phyloP scores from a whole-genome alignment of 2,329 filamentous ascomycete genomes.

The Colletotrichum brevisporum region DNA sequence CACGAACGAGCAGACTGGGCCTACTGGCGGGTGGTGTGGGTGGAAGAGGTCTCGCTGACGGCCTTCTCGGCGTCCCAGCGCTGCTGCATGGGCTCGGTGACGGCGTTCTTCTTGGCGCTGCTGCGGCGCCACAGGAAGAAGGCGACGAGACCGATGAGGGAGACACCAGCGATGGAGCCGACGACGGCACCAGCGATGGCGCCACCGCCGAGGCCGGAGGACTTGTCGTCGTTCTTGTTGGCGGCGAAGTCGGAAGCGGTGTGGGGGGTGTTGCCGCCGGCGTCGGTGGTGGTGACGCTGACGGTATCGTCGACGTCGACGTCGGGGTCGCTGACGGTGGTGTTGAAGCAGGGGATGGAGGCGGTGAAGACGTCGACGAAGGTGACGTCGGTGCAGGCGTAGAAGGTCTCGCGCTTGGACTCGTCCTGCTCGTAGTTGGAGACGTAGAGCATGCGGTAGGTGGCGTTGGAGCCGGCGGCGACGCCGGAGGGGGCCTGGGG shows the following conservation, averaged over 20 bases:
- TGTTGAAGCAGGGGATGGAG: slow-evolving; percentile 60
- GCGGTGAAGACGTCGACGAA: slow-evolving; percentile 55
- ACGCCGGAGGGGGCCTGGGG: slow-evolving; percentile 51
- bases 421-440: slow-evolving; percentile 56
- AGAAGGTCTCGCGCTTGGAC: slow-evolving; percentile 61
- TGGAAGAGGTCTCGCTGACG: slow-evolving; percentile 37
- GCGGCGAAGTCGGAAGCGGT: slow-evolving; percentile 45
- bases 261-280: slow-evolving; percentile 36
- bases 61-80: slow-evolving; percentile 43
- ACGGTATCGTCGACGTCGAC: slow-evolving; percentile 42
- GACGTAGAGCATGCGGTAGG: slow-evolving; percentile 63
- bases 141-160: slow-evolving; percentile 71
- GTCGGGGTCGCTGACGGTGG: slow-evolving; percentile 50
- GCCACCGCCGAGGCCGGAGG: slow-evolving; percentile 70
- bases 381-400: slow-evolving; percentile 64
- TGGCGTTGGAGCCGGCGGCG: slow-evolving; percentile 60
- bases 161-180: slow-evolving; percentile 75
- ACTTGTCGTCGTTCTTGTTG: slow-evolving; percentile 44
- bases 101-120: slow-evolving; percentile 42
- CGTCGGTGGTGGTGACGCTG: slow-evolving; percentile 39
- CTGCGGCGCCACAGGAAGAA: slow-evolving; percentile 66
- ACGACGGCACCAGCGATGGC: slow-evolving; percentile 83
- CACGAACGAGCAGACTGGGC: background rate
- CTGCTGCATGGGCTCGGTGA: slow-evolving; percentile 37
- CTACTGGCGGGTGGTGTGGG: slow-evolving; percentile 18